Conservation (phyloP, 202 grass and related monocot species). For the Sporobolus alterniflorus region DNA sequence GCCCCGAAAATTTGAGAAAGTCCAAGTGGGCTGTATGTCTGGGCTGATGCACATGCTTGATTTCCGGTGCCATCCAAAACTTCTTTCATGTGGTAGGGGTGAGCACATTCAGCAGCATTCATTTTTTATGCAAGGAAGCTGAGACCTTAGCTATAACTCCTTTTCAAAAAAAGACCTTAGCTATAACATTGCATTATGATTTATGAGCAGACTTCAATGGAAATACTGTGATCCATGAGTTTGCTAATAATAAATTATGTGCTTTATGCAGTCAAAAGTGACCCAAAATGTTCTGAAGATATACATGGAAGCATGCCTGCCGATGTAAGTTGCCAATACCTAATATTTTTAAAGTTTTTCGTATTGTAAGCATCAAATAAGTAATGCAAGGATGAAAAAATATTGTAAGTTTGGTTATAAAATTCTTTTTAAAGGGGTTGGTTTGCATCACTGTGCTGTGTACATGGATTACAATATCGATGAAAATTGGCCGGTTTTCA, state of each 20-base stretch:
- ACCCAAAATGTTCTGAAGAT: conserved; percentile 42
- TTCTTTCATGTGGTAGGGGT: conserved; percentile 83
- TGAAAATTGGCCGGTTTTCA: no score
- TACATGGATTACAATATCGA: no score
- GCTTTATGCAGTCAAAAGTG: conserved; percentile 43
- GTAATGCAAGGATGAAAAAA: neutral
- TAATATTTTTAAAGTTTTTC: neutral
- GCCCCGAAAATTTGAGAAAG: conserved; percentile 36
- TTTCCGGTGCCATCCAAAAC: conserved; percentile 72
- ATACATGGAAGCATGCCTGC: conserved; percentile 8
- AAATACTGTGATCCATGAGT: conserved; percentile 15
- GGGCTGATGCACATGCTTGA: conserved; percentile 84
- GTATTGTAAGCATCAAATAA: neutral
- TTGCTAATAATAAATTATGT: conserved; percentile 22
- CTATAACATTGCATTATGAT: conserved; percentile 15
- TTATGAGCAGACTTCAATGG: neutral
- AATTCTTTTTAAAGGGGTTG: conserved; percentile 8
- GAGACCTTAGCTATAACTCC: conserved; percentile 5
- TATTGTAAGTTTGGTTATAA: neutral
- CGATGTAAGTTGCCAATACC: conserved; percentile 44
- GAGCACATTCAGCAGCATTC: conserved; percentile 33
- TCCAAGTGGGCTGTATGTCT: conserved; percentile 72
- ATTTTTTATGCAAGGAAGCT: neutral
- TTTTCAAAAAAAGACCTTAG: no score
- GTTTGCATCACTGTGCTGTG: no score